These are phyloP conservation scores for Moricandia moricandioides DNA, from an alignment of 345 rosid species.

Conservation along the genomic window DNA sequence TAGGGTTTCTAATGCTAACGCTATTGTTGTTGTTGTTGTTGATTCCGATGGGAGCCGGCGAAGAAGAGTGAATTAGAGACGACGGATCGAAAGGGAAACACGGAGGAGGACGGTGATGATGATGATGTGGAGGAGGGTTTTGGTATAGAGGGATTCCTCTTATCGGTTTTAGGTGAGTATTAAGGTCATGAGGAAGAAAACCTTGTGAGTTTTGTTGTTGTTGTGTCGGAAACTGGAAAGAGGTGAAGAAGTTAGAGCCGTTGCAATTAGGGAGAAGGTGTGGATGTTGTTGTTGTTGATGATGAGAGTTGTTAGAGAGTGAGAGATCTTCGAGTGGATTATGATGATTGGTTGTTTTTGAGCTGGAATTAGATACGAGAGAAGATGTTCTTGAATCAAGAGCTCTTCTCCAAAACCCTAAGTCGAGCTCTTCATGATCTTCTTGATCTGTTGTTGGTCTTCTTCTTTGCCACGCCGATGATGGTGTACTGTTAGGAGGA, in stretches of 20 bases:
- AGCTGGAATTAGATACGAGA: conserved; percentile 48
- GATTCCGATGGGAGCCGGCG: conserved; percentile 30
- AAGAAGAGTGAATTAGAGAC: conserved; percentile 42
- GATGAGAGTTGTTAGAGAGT: conserved; percentile 49
- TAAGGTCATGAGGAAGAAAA: conserved; percentile 54
- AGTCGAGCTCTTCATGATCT: conserved; percentile 33
- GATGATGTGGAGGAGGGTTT: conserved; percentile 43
- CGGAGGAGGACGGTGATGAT: conserved; percentile 31
- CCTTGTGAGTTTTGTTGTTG: conserved; percentile 36
- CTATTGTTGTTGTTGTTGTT: conserved; percentile 19
- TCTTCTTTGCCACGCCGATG: conserved; percentile 50
- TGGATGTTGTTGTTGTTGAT: conserved; percentile 2
- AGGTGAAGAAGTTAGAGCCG: conserved; percentile 40
- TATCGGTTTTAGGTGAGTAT: conserved; percentile 77
- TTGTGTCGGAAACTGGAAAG: conserved; percentile 30
- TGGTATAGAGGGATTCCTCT: conserved; percentile 99
- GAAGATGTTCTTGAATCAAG: conserved; percentile 44
- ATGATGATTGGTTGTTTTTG: conserved; percentile 29
- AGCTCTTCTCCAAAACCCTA: conserved; percentile 47
- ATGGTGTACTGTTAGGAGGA: conserved; percentile 39
- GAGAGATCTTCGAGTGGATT: conserved; percentile 56
- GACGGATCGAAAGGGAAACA: conserved; percentile 56
- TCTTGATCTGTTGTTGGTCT: conserved; percentile 47
- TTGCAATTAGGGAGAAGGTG: conserved; percentile 36
- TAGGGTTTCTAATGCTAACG: conserved; percentile 38